Conservation (phyloP, 2,329 filamentous ascomycete species). For the Fusarium sp. region DNA sequence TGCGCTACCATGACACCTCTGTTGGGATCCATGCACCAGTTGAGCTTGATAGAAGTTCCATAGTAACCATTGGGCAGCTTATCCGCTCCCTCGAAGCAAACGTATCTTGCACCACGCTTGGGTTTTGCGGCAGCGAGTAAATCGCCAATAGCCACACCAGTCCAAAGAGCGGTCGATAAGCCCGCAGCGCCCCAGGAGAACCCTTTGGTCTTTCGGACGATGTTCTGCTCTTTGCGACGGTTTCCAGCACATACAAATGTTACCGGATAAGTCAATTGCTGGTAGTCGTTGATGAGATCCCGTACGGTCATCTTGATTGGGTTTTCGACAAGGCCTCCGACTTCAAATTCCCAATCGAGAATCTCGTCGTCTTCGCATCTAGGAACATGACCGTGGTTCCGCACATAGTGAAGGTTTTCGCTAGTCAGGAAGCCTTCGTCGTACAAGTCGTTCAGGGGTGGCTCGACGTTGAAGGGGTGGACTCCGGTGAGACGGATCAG, state of each 20-base stretch:
- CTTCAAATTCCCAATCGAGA: slow-evolving; percentile 81
- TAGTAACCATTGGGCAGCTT: slow-evolving; percentile 89
- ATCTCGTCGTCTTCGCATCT: slow-evolving; percentile 78
- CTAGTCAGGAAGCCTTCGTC: slow-evolving; percentile 87
- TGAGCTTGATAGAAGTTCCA: slow-evolving; percentile 87
- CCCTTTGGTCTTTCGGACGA: slow-evolving; percentile 89
- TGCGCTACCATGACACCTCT: slow-evolving; percentile 88
- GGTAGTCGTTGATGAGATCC: slow-evolving; percentile 78
- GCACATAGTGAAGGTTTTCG: slow-evolving; percentile 89
- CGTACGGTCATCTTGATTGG: slow-evolving; percentile 78
- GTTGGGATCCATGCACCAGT: slow-evolving; percentile 87
- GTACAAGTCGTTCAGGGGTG: slow-evolving; percentile 82
- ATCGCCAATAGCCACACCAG: slow-evolving; percentile 80
- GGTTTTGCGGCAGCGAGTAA: slow-evolving; percentile 77
- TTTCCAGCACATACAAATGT: slow-evolving; percentile 95
- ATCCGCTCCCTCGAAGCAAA: slow-evolving; percentile 93
- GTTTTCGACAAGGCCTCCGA: slow-evolving; percentile 86
- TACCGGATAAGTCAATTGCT: slow-evolving; percentile 86
- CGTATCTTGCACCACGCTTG: slow-evolving; percentile 77
- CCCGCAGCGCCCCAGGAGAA: slow-evolving; percentile 95
- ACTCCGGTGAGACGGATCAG: slow-evolving; percentile 88
- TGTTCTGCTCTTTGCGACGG: slow-evolving; percentile 90
- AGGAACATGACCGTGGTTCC: slow-evolving; percentile 89
- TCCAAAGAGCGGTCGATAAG: slow-evolving; percentile 88
- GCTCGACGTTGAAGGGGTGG: slow-evolving; percentile 92